Evolutionary conservation across 2,329 filamentous ascomycete species (phyloP), one percentile per base, ranked within the genome.

Genomic region (Teratosphaeriaceae sp.): DNA sequence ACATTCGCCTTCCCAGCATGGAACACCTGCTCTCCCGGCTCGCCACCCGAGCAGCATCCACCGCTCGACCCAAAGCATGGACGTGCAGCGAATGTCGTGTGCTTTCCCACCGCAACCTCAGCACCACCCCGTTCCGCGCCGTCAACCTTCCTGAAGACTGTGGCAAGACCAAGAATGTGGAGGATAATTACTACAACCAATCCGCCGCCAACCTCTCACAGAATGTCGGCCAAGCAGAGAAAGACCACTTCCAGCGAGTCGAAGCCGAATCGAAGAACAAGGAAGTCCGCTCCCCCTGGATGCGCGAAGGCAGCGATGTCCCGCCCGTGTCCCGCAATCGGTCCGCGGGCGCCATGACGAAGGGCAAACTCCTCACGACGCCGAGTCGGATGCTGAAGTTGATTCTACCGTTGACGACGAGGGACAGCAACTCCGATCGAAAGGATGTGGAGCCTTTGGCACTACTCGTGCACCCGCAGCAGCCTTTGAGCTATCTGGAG

Each of bases 401-500:
- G 12, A 82, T 92, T 13, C 71, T 94, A 0, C 88, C 87, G 0
- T 72, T 94, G 20, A 79, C 78, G 0, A 82, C 77, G 0, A 65
- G 72, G 35, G 79, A 82, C 44, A 70, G 72, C 22, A 75, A 78
- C 49, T 66, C 67, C 1, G 76, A 81, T 48, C 72, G 79, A 44
- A 82, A 84, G 63, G 75, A 81, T 37, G 79, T 90, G n/a, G 85
- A 94, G 54, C 88, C 88, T 0, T 72, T 95, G 11, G 88, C 88
- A 1, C 75, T 95, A 0, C 78, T 95, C 2, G 76, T 95, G 0
- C 89, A 95, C 55, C 88, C 89, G 0, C 86, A 94, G 49, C 89
- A 96, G 59, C 89, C 89, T 0, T 74, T 96, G 2, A 94, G 87
- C 7, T 94, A 95, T 62, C 79, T 95, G 31, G 87, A 94, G 62